phyloP scores from a whole-genome alignment of 2,329 filamentous ascomycete species.

The Arthroderma uncinatum region DNA sequence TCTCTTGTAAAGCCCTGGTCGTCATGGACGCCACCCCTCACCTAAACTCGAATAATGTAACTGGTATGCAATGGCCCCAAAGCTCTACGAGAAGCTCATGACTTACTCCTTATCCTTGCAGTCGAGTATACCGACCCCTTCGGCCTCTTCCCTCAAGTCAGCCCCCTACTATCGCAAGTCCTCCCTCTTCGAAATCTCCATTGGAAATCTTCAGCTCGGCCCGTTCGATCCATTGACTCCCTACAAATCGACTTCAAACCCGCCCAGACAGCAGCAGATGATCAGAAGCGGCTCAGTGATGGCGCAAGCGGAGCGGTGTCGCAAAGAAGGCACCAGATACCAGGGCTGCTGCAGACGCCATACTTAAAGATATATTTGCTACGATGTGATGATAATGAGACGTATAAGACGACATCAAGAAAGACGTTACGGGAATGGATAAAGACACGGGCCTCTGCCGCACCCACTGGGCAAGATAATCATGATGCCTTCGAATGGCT shows the following conservation, averaged over 20 bases:
- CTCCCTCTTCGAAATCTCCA: constrained; percentile 84
- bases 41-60: constrained; percentile 61
- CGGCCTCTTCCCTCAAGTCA: constrained; percentile 71
- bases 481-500: constrained; percentile 97
- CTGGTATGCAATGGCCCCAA: constrained; percentile 41
- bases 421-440: constrained; percentile 84
- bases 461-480: constrained; percentile 63
- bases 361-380: constrained; percentile 86
- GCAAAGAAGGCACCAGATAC: constrained; percentile 81
- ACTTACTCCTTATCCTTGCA: constrained; percentile 27
- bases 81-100: constrained; percentile 5
- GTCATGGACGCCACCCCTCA: constrained; percentile 32
- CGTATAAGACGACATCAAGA: constrained; percentile 71
- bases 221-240: constrained; percentile 83
- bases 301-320: constrained; percentile 26
- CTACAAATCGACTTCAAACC: constrained; percentile 82
- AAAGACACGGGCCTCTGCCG: constrained; percentile 54
- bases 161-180: constrained; percentile 63
- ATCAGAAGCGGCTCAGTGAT: constrained; percentile 29
- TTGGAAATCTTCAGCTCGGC: constrained; percentile 90
- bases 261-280: constrained; percentile 36
- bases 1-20: constrained; percentile 19
- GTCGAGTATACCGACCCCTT: constrained; percentile 96
- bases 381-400: constrained; percentile 89
- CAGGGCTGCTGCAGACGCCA: constrained; percentile 79